A percentile compares a stretch with the other conserved stretches of the same genome.
Conservation (phyloP, 768 basidiomycete species). For the Mycena amicta region DNA sequence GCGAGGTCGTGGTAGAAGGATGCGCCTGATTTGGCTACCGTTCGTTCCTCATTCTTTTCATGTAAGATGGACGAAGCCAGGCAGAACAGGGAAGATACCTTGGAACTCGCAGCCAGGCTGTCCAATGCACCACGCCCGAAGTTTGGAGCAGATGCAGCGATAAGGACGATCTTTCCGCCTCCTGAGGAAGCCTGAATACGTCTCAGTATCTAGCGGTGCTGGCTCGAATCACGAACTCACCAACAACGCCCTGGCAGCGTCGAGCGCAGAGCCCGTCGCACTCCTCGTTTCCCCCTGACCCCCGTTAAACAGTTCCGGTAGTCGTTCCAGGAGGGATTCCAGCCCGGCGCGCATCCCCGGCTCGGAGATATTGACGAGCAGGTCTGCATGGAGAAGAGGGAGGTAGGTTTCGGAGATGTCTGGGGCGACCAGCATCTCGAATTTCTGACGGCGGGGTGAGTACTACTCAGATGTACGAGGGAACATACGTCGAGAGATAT, state of each 20-base stretch:
- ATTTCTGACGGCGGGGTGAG: neutral
- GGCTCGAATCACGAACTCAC: neutral
- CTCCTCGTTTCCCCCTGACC: neutral
- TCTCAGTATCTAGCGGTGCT: slow-evolving; percentile 43
- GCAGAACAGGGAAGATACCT: neutral
- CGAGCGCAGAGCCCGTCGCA: slow-evolving; percentile 13
- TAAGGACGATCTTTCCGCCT: slow-evolving; percentile 64
- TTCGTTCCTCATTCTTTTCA: slow-evolving; percentile 47
- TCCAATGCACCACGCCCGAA: slow-evolving; percentile 64
- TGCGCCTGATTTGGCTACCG: slow-evolving; percentile 57
- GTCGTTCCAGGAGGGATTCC: slow-evolving; percentile 52
- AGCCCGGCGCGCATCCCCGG: slow-evolving; percentile 43
- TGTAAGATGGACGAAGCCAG: no score
- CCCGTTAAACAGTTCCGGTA: slow-evolving; percentile 61
- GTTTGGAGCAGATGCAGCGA: slow-evolving; percentile 58
- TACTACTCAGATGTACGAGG: neutral
- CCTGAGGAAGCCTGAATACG: slow-evolving; percentile 52
- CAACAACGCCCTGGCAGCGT: neutral
- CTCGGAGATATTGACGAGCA: slow-evolving; percentile 64
- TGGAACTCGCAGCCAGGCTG: neutral
- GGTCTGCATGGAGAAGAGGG: slow-evolving; percentile 56
- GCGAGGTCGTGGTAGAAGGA: slow-evolving; percentile 71
- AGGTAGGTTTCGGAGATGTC: slow-evolving; percentile 69
- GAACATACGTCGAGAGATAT: slow-evolving; percentile 43
- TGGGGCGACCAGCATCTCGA: slow-evolving; percentile 67